Conservation (phyloP, 2,329 filamentous ascomycete species). For the Alternaria solani region DNA sequence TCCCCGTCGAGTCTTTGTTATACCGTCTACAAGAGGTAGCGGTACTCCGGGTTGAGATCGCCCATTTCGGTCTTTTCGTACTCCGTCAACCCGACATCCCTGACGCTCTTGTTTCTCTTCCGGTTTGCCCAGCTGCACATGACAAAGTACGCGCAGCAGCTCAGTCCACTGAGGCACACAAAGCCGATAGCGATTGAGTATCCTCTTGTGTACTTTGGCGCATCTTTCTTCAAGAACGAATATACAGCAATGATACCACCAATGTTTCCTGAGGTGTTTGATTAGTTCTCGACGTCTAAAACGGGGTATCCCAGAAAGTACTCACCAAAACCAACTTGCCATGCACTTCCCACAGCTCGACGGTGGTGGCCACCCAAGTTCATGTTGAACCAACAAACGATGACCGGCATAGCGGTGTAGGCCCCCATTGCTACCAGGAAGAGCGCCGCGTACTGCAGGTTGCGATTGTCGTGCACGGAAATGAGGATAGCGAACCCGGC, state of each 20-base stretch:
- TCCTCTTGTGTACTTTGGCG: slow-evolving; percentile 72
- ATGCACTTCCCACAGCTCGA: slow-evolving; percentile 58
- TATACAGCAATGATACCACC: slow-evolving; percentile 63
- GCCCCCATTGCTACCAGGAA: slow-evolving; percentile 82
- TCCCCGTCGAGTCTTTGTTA: background rate
- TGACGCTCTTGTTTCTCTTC: slow-evolving; percentile 60
- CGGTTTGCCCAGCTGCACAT: slow-evolving; percentile 69
- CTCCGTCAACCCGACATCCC: slow-evolving; percentile 63
- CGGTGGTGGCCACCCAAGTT: slow-evolving; percentile 62
- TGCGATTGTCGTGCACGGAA: slow-evolving; percentile 70
- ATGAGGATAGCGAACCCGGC: slow-evolving; percentile 79
- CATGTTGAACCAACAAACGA: slow-evolving; percentile 67
- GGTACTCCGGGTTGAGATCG: slow-evolving; percentile 67
- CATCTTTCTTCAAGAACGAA: slow-evolving; percentile 64
- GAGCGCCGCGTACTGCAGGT: slow-evolving; percentile 78
- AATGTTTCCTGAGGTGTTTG: slow-evolving; percentile 48
- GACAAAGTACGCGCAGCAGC: slow-evolving; percentile 67
- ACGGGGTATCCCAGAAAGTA: background rate
- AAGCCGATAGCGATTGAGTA: slow-evolving; percentile 82
- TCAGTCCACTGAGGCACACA: slow-evolving; percentile 69
- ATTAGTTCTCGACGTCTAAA: background rate
- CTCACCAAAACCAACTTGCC: slow-evolving; percentile 53
- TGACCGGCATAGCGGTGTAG: slow-evolving; percentile 89
- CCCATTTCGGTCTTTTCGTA: slow-evolving; percentile 69
- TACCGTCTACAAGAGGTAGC: slow-evolving; percentile 62